phyloP scores from a whole-genome alignment of 345 rosid species.

The Cochlearia excelsa region DNA sequence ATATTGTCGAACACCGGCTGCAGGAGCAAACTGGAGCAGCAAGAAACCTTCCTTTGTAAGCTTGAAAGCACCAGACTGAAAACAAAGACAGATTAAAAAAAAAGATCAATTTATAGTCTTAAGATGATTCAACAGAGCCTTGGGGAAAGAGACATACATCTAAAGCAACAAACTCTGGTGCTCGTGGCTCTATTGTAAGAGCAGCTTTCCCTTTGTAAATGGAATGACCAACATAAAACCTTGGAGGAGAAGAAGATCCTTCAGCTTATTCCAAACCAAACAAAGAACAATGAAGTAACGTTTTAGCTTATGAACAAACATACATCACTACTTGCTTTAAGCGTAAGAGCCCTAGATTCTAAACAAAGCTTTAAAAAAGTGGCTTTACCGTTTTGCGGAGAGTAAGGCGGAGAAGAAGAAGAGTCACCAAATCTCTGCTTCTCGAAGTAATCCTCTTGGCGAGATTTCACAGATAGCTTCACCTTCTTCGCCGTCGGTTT shows the following conservation, averaged over 20 bases:
- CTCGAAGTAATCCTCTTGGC: conserved; percentile 58
- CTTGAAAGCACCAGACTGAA: conserved; percentile 83
- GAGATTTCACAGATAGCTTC: conserved; percentile 48
- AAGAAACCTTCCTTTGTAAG: conserved; percentile 65
- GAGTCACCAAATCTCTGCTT: conserved; percentile 38
- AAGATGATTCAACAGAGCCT: neutral
- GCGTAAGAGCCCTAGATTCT: neutral
- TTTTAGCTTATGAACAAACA: neutral
- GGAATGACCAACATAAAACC: conserved; percentile 71
- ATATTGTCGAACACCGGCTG: conserved; percentile 65
- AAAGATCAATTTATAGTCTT: conserved; percentile 4
- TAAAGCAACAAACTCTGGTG: conserved; percentile 73
- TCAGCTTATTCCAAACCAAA: conserved; percentile 33
- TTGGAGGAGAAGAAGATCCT: conserved; percentile 39
- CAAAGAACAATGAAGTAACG: neutral
- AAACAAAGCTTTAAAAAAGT: neutral
- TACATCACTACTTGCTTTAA: neutral
- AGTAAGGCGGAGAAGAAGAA: conserved; percentile 31
- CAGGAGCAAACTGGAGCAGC: conserved; percentile 83
- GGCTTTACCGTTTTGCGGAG: conserved; percentile 19
- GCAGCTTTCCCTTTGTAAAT: conserved; percentile 98
- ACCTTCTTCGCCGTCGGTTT: conserved; percentile 31
- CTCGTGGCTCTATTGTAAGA: conserved; percentile 71
- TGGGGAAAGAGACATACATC: conserved; percentile 42
- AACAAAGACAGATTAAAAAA: neutral